These are phyloP conservation scores for Aspergillus sp. DNA, from an alignment of 2,329 filamentous ascomycete genomes.

Conservation along the genomic window DNA sequence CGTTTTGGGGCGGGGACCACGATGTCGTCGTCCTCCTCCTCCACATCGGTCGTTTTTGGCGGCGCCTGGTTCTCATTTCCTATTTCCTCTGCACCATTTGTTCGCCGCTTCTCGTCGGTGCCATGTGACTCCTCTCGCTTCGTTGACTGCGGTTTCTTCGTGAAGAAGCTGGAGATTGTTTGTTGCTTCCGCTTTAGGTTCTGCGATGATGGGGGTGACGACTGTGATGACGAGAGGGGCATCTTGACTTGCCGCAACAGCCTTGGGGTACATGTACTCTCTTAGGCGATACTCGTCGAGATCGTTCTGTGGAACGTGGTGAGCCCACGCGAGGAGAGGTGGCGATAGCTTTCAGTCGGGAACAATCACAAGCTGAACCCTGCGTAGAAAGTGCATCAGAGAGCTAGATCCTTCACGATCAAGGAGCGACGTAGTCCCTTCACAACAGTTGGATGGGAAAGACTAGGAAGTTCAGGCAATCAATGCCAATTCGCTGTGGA, in stretches of 20 bases:
- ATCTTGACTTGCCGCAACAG: conserved; percentile 19
- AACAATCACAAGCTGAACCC: background rate
- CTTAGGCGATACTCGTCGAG: no score
- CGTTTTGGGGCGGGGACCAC: conserved; percentile 43
- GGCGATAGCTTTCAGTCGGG: background rate
- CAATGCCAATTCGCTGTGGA: conserved; percentile 7
- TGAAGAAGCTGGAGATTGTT: conserved; percentile 84
- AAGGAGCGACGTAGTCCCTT: conserved; percentile 1
- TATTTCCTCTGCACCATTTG: background rate
- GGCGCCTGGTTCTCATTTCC: conserved; percentile 6
- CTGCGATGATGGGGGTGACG: conserved; percentile 30
- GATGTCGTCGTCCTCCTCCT: conserved; percentile 41
- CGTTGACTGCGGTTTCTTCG: conserved; percentile 50
- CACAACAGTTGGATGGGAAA: background rate
- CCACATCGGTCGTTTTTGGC: conserved; percentile 6
- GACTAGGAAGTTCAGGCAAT: no score
- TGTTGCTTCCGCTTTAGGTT: conserved; percentile 53
- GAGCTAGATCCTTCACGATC: background rate
- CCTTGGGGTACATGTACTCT: background rate
- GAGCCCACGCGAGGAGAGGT: background rate
- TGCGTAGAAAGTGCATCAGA: background rate
- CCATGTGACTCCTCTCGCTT: conserved; percentile 15
- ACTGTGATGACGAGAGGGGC: conserved; percentile 34
- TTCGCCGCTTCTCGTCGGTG: conserved; percentile 2
- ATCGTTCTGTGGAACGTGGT: no score